These are phyloP conservation scores for Psidium guajava DNA, from an alignment of 345 rosid species.

Conservation along the genomic window DNA sequence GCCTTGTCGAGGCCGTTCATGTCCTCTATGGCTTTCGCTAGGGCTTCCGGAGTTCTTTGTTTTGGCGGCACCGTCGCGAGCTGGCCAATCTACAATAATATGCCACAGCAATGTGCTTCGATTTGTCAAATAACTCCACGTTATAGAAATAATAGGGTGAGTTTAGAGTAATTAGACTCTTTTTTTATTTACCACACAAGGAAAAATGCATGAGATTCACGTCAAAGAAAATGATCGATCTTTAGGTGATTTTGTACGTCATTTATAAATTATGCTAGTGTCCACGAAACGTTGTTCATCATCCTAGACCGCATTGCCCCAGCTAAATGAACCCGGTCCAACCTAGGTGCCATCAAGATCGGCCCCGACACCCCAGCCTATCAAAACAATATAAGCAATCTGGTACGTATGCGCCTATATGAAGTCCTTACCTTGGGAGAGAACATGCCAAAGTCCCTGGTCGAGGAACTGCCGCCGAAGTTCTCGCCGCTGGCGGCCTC, in stretches of 20 bases:
- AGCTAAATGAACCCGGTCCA: too few species aligned
- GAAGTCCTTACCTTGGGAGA: slow-evolving; percentile 13
- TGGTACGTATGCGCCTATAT: not conserved
- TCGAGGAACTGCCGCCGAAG: not conserved
- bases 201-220: too few species aligned
- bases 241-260: too few species aligned
- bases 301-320: too few species aligned
- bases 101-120: not conserved
- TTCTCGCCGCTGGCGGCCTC: slow-evolving; percentile 25
- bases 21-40: slow-evolving; percentile 9
- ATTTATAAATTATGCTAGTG: not conserved
- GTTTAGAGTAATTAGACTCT: not conserved
- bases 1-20: slow-evolving; percentile 6
- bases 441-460: slow-evolving; percentile 17
- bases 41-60: slow-evolving; percentile 26
- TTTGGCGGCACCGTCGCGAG: slow-evolving; percentile 27
- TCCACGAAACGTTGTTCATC: not conserved
- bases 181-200: too few species aligned
- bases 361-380: too few species aligned
- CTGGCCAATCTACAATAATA: slow-evolving; percentile 15
- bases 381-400: too few species aligned
- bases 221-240: too few species aligned
- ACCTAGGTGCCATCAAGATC: too few species aligned
- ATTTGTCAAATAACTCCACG: not conserved
- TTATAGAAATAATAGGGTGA: not conserved